Evolutionary conservation across 129 eudicot genomes (phyloP).

Genomic region (Erigeron canadensis): DNA sequence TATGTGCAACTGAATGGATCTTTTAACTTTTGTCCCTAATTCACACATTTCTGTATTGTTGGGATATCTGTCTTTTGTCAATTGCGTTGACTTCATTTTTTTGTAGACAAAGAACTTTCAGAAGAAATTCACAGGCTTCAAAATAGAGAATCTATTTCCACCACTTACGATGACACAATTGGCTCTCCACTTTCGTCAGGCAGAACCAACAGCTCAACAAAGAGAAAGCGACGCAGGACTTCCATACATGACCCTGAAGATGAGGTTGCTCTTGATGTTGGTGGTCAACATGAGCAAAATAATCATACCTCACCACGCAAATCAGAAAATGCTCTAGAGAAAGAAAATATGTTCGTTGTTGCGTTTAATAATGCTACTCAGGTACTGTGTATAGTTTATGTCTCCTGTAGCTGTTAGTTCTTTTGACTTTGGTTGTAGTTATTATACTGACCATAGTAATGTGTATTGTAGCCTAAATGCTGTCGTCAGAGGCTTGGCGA

Average conservation of each 20-base stretch:
- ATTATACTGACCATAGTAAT: conserved; percentile 25
- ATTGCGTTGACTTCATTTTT: not conserved
- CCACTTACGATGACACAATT: conserved; percentile 22
- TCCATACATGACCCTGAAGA: conserved; percentile 25
- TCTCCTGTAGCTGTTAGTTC: not conserved
- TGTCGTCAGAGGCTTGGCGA: conserved; percentile 45
- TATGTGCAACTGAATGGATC: too few relatives aligned
- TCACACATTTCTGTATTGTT: not conserved
- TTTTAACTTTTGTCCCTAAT: too few relatives aligned
- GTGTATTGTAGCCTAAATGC: conserved; percentile 59
- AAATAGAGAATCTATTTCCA: conserved; percentile 34
- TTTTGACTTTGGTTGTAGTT: not conserved
- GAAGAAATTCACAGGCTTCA: conserved; percentile 62
- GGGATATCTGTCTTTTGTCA: not conserved
- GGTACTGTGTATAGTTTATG: conserved; percentile 30
- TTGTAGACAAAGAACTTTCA: conserved; percentile 61
- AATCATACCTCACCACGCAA: not conserved
- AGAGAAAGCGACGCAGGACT: conserved; percentile 45
- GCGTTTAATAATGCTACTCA: conserved; percentile 22
- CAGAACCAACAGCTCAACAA: conserved; percentile 19
- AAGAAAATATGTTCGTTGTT: conserved; percentile 26
- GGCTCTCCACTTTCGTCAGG: conserved; percentile 36
- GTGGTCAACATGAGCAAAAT: conserved; percentile 32
- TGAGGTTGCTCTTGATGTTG: conserved; percentile 18
- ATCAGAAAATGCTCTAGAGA: conserved; percentile 13